These are phyloP conservation scores for Hypoxylon sp. DNA, from an alignment of 2,329 filamentous ascomycete genomes.

Conservation along the genomic window DNA sequence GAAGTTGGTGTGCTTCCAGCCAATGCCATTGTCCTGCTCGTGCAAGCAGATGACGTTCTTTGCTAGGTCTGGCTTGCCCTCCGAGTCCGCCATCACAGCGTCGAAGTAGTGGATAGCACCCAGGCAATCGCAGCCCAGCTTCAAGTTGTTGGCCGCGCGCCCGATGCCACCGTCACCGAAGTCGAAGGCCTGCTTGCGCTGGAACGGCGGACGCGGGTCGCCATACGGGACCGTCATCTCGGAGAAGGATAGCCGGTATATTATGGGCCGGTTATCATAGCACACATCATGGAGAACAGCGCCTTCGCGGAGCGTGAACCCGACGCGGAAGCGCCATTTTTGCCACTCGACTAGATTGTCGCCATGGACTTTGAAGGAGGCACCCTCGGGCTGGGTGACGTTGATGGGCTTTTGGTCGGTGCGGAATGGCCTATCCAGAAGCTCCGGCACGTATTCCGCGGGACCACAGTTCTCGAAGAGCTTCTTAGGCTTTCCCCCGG, in stretches of 20 bases:
- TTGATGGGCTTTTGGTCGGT: slow-evolving; percentile 76
- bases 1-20: slow-evolving; percentile 79
- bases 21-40: slow-evolving; percentile 76
- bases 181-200: slow-evolving; percentile 76
- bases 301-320: slow-evolving; percentile 72
- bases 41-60: slow-evolving; percentile 76
- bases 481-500: slow-evolving; percentile 57
- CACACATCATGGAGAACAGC: slow-evolving; percentile 71
- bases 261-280: slow-evolving; percentile 69
- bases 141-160: slow-evolving; percentile 73
- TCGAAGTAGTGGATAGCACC: slow-evolving; percentile 72
- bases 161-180: slow-evolving; percentile 76
- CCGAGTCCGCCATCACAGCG: slow-evolving; percentile 63
- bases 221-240: slow-evolving; percentile 75
- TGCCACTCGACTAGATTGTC: slow-evolving; percentile 53
- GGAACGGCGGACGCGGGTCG: slow-evolving; percentile 71
- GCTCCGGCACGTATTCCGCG: slow-evolving; percentile 64
- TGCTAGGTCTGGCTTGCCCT: slow-evolving; percentile 65
- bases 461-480: slow-evolving; percentile 58
- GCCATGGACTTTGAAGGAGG: slow-evolving; percentile 50
- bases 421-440: slow-evolving; percentile 62
- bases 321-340: slow-evolving; percentile 71
- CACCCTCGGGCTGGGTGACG: slow-evolving; percentile 70
- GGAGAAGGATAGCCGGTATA: slow-evolving; percentile 70
- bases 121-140: slow-evolving; percentile 76